Evolutionary conservation across 2,329 filamentous ascomycete genomes (phyloP).

Genomic region (Apiospora marii): DNA sequence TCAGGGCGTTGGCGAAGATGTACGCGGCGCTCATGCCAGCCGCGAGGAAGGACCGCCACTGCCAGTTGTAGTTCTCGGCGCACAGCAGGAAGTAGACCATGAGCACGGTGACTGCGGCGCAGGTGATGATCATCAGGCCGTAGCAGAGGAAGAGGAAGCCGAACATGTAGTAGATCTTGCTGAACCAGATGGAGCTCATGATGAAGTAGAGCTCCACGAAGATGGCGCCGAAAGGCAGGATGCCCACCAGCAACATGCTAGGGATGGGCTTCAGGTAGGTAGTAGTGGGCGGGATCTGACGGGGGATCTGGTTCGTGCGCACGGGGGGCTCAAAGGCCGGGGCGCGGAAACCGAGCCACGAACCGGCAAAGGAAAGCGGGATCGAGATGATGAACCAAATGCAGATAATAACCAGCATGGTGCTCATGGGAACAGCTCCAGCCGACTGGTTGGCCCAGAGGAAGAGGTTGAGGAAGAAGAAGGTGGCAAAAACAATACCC

Average conservation of each 20-base stretch:
- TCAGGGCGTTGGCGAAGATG: conserved; percentile 88
- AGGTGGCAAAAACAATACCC: conserved; percentile 82
- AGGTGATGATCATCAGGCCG: conserved; percentile 95
- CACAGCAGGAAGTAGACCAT: conserved; percentile 97
- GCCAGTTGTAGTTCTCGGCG: conserved; percentile 98
- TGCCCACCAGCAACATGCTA: conserved; percentile 89
- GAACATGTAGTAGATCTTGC: conserved; percentile 99
- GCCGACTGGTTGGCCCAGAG: conserved; percentile 93
- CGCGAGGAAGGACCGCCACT: conserved; percentile 93
- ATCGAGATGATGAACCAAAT: conserved; percentile 99
- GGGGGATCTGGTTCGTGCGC: conserved; percentile 96
- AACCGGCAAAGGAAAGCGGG: conserved; percentile 87
- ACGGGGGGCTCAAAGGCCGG: conserved; percentile 78
- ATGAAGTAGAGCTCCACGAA: conserved; percentile 99
- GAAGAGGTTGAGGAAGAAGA: conserved; percentile 96
- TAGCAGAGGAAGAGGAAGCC: conserved; percentile 98
- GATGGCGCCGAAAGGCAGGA: conserved; percentile 94
- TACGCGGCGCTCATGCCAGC: conserved; percentile 91
- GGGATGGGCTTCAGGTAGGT: conserved; percentile 88
- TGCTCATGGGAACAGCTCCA: conserved; percentile 93
- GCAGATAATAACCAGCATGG: conserved; percentile 90
- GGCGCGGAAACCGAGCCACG: conserved; percentile 90
- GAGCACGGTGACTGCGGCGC: conserved; percentile 88
- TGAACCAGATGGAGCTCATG: conserved; percentile 99
- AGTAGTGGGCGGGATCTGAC: conserved; percentile 86